Percentiles rank a stretch among this genome's conserved stretches.
phyloP scores from a whole-genome alignment of 768 basidiomycete genomes.

The Porphyrellus cyaneotinctus region DNA sequence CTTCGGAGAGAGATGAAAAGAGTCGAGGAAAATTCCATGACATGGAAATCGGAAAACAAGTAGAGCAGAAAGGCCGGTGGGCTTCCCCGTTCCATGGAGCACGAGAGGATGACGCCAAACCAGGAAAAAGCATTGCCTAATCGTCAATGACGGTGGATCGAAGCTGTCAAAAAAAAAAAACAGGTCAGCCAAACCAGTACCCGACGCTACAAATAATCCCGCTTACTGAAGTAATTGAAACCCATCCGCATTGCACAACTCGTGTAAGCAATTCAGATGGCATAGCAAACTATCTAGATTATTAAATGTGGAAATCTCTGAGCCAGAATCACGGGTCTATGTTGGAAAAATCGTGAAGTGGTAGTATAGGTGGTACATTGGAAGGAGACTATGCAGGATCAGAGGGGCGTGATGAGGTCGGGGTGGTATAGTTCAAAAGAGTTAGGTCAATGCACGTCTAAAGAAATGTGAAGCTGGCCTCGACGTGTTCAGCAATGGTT shows the following conservation, averaged over 20 bases:
- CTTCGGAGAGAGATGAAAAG: not conserved
- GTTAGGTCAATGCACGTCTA: slow-evolving; percentile 23
- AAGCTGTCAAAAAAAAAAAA: slow-evolving; percentile 8
- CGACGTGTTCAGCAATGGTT: slow-evolving; percentile 12
- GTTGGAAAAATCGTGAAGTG: slow-evolving; percentile 17
- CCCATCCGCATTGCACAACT: slow-evolving; percentile 1
- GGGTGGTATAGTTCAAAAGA: slow-evolving; percentile 29
- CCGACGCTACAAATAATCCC: slow-evolving; percentile 9
- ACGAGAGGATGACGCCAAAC: not conserved
- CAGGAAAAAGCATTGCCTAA: not conserved
- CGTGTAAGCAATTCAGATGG: slow-evolving; percentile 14
- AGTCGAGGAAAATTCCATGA: slow-evolving; percentile 1
- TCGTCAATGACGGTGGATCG: not conserved
- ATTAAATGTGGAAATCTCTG: slow-evolving; percentile 20
- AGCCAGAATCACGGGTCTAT: slow-evolving; percentile 26
- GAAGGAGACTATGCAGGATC: slow-evolving; percentile 30
- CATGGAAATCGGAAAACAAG: not conserved
- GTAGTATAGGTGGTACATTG: slow-evolving; percentile 29
- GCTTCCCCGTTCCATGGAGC: not conserved
- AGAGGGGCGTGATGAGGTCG: slow-evolving; percentile 13
- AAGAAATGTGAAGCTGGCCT: slow-evolving; percentile 16
- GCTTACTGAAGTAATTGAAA: slow-evolving; percentile 21
- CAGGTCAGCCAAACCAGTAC: slow-evolving; percentile 14
- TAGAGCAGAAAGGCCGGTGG: not conserved
- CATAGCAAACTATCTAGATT: slow-evolving; percentile 24